Base-by-base conservation (phyloP, 1,284 basidiomycete species). In the Coniferiporia weirii region DNA sequence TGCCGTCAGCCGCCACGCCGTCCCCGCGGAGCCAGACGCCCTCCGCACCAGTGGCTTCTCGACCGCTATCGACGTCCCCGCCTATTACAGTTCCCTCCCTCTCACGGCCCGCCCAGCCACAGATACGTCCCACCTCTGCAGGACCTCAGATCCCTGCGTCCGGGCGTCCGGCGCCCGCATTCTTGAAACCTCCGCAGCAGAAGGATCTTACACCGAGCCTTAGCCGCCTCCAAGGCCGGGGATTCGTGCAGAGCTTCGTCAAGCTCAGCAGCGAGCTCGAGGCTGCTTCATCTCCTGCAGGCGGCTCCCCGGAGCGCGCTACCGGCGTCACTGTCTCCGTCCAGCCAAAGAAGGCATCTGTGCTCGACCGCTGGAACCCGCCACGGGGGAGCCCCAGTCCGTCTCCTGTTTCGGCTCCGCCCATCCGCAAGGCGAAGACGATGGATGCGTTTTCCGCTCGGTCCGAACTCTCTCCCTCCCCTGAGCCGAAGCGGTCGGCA, bases 191-290 rank as follows among this genome's bases (percentile, higher is more conserved):
- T 0, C 74, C 81, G 2, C 66, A 77, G 4, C 69, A 76, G 52
- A 91, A 91, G 66, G 88, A 89, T 54, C 80, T 82, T 4, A 90
- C 89, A 1, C 90, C 90, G 1, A 90, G 87, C 67, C 80, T 92
- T 32, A 91, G 87, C 64, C 75, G 88, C 59, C 72, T 92, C n/a
- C 83, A 91, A 66, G 90, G 90, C 6, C 82, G 89, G 47, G 89
- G 89, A 1, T 91, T 92, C 66, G 89, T 92, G 6, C 85, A 88
- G 70, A 89, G 80, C 64, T 83, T 90, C 74, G 85, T 92, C 35
- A 84, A 86, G 71, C 84, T 78, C 43, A 88, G 80, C 65, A 74
- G 79, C 17, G 74, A 80, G 61, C 69, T 84, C 3, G 77, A 80
- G 63, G 63, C 66, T n/a, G 59, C 63, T 0, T 65, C 61, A 8